These are phyloP conservation scores for Alisma plantagoaquatica DNA, from an alignment of 106 monocot genomes.

Conservation along the genomic window DNA sequence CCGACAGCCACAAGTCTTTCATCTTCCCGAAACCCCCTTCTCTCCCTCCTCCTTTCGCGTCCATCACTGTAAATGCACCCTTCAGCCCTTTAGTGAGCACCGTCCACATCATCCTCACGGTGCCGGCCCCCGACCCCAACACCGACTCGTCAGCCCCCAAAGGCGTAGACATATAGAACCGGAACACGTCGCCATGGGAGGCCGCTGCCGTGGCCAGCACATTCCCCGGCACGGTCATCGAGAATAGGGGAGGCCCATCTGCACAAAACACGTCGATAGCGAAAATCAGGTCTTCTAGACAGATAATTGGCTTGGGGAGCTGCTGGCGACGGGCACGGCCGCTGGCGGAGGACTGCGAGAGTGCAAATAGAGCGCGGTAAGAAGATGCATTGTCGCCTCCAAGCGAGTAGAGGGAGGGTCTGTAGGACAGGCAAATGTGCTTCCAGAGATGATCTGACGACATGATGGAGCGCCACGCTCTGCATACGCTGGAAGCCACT, in stretches of 20 bases:
- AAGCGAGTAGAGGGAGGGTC: conserved; percentile 22
- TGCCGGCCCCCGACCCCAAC: no score
- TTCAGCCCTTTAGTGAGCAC: no score
- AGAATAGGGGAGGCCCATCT: conserved; percentile 1
- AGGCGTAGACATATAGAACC: no score
- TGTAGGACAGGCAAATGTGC: conserved; percentile 25
- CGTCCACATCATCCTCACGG: no score
- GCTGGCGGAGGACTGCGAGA: conserved; percentile 14
- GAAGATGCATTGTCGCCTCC: neutral
- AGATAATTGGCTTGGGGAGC: conserved; percentile 13
- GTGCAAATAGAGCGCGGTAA: conserved; percentile 21
- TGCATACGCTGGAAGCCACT: conserved; percentile 38
- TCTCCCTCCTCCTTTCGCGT: no score
- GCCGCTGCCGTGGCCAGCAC: no score
- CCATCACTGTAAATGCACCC: no score
- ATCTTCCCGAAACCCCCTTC: no score
- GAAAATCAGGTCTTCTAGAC: conserved; percentile 31
- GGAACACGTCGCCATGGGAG: no score
- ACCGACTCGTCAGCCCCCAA: no score
- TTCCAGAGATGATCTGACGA: conserved; percentile 49
- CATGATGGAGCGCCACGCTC: conserved; percentile 29
- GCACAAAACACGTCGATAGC: conserved; percentile 38
- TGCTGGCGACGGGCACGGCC: conserved; percentile 2
- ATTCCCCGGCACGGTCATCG: conserved; percentile 8
- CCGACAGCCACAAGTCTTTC: no score